Percentiles rank a stretch among this genome's conserved stretches.
These are phyloP conservation scores for Andrographis paniculata DNA, from an alignment of 305 asterid species.

Conservation along the genomic window DNA sequence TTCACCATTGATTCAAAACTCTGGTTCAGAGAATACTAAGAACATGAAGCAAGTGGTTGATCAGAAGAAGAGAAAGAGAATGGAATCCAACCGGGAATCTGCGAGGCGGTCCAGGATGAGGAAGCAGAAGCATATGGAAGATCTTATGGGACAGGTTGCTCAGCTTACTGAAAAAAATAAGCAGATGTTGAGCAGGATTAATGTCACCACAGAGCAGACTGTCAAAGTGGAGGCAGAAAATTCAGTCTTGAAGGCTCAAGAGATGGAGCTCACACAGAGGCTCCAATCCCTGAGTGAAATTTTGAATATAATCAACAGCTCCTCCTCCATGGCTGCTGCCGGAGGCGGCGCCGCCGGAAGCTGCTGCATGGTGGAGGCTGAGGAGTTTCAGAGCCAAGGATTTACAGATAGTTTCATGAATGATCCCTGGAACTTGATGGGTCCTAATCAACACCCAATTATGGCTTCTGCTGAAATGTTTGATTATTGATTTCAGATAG, in stretches of 20 bases:
- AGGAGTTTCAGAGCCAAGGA: conserved; percentile 26
- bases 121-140: conserved; percentile 59
- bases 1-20: conserved; percentile 26
- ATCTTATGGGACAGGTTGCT: conserved; percentile 31
- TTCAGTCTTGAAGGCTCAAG: conserved; percentile 59
- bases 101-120: conserved; percentile 70
- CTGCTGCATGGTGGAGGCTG: conserved; percentile 18
- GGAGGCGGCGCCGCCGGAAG: conserved; percentile 13
- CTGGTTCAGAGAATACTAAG: conserved; percentile 34
- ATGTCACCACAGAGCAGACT: conserved; percentile 25
- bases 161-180: conserved; percentile 35
- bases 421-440: conserved; percentile 28
- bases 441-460: conserved; percentile 42
- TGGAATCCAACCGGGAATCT: conserved; percentile 69
- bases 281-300: conserved; percentile 51
- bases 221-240: conserved; percentile 49
- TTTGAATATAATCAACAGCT: conserved; percentile 25
- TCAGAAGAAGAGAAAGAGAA: conserved; percentile 58
- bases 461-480: conserved; percentile 47
- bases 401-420: conserved; percentile 6
- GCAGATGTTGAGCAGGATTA: conserved; percentile 28
- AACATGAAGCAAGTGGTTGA: conserved; percentile 25
- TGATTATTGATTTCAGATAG: conserved; percentile 15
- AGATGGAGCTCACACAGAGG: conserved; percentile 53
- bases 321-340: conserved; percentile 9